A percentile compares a stretch with the other conserved stretches of the same genome.
These are phyloP conservation scores for Aspergillus texensis DNA, from an alignment of 2,329 filamentous ascomycete genomes.

Conservation along the genomic window DNA sequence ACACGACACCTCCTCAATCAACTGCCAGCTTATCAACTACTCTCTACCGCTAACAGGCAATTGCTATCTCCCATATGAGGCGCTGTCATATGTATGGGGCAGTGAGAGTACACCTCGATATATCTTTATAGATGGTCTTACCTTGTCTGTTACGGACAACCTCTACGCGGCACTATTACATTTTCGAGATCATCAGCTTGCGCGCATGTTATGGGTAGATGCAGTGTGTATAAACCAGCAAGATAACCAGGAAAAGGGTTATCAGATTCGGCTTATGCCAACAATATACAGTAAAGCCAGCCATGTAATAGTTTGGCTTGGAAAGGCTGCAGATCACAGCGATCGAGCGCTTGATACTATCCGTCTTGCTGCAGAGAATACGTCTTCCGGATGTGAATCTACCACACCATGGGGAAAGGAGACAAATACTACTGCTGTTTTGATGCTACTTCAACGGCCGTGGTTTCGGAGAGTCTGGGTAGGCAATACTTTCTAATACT, in stretches of 20 bases:
- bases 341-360: slow-evolving; percentile 4
- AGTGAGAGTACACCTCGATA: background rate
- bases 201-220: slow-evolving; percentile 19
- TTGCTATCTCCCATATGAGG: background rate
- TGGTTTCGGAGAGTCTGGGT: slow-evolving; percentile 10
- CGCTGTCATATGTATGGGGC: background rate
- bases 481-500: background rate
- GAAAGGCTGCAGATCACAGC: slow-evolving; percentile 1
- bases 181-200: background rate
- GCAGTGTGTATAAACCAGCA: slow-evolving; percentile 28
- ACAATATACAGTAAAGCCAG: slow-evolving; percentile 20
- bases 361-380: background rate
- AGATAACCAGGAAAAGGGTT: slow-evolving; percentile 20
- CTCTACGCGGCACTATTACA: slow-evolving; percentile 3
- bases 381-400: too few relatives aligned
- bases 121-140: background rate
- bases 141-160: background rate
- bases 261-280: slow-evolving; percentile 25
- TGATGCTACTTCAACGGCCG: background rate
- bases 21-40: background rate
- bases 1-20: background rate
- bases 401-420: too few relatives aligned
- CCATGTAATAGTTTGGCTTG: slow-evolving; percentile 19
- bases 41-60: background rate
- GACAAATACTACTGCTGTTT: too few relatives aligned